These are phyloP conservation scores for Gossypium laxum DNA, from an alignment of 441 rosid species.

Conservation along the genomic window DNA sequence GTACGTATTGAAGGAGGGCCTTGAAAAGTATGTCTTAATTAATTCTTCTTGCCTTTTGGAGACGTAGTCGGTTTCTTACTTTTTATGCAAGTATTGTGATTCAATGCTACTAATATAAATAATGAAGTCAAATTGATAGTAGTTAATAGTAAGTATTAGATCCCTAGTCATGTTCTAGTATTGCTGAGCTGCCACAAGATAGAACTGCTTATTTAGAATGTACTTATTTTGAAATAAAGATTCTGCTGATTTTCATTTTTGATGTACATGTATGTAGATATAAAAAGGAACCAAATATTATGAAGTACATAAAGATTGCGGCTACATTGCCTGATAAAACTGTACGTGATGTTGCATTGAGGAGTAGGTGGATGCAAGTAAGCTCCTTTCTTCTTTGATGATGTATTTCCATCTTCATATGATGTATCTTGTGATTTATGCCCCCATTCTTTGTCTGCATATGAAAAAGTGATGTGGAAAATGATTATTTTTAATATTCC, in stretches of 20 bases:
- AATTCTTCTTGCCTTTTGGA: background rate
- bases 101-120: background rate
- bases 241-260: background rate
- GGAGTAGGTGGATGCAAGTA: slow-evolving; percentile 95
- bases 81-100: background rate
- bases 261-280: slow-evolving; percentile 29
- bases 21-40: slow-evolving; percentile 42
- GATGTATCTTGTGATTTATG: background rate
- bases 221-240: background rate
- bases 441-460: background rate
- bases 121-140: background rate
- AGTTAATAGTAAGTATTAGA: background rate
- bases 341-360: slow-evolving; percentile 95
- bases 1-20: slow-evolving; percentile 58
- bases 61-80: background rate
- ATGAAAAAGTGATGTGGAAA: background rate
- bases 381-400: slow-evolving; percentile 21
- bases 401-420: slow-evolving; percentile 2
- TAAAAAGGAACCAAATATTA: slow-evolving; percentile 61
- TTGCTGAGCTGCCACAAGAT: background rate
- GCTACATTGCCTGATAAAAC: slow-evolving; percentile 75
- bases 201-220: background rate
- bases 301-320: slow-evolving; percentile 83
- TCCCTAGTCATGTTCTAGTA: background rate
- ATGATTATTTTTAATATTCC: background rate